Base-by-base conservation (phyloP, 306 rosid species). In the Quercus wislizeni region DNA sequence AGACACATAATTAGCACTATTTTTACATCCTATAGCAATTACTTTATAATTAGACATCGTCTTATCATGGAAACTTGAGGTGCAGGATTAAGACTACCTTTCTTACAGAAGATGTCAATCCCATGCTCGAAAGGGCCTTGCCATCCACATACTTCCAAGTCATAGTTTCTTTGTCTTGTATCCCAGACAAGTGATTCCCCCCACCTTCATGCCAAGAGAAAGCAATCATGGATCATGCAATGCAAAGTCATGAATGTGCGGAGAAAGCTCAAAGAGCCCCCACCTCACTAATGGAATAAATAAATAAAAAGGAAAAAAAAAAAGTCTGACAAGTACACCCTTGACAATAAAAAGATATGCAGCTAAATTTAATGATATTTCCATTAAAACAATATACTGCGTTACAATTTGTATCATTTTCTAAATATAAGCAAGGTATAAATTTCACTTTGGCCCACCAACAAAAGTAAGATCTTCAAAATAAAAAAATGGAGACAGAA, bases 51-150 rank as follows among this genome's bases (percentile, higher is more conserved):
- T 27, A 49, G 38, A 63, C 35, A 63, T 27, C 11, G n/a, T 27
- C 69, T 25, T 10, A 59, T 63, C 69, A 63, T 27, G 10, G 20
- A 63, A 27, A 31, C 30, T 25, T 63, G 69, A 28, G 15, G 2
- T 63, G 69, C 19, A 63, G n/a, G 69, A 28, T 27, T 81, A 63
- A 28, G 65, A 21, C 18, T 85, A 92, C 98, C 97, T 94, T 94
- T 85, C 90, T 89, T 72, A 94, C 97, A 79, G 97, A 88, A 75
- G 97, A 85, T 5, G 97, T 94, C 85, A 94, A 84, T 74, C 98
- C 98, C 90, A 90, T 83, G 67, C 85, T 82, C 31, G 94, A 85
- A 78, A 94, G 92, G 43, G 25, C 86, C 73, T 87, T 35, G 54
- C 84, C 71, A 62, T 90, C 91, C 51, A 92, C 97, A 74, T 82